Percentiles rank a stretch among this genome's conserved stretches.
These are phyloP conservation scores for Megacollybia marginata DNA, from an alignment of 768 basidiomycete species.

Conservation along the genomic window DNA sequence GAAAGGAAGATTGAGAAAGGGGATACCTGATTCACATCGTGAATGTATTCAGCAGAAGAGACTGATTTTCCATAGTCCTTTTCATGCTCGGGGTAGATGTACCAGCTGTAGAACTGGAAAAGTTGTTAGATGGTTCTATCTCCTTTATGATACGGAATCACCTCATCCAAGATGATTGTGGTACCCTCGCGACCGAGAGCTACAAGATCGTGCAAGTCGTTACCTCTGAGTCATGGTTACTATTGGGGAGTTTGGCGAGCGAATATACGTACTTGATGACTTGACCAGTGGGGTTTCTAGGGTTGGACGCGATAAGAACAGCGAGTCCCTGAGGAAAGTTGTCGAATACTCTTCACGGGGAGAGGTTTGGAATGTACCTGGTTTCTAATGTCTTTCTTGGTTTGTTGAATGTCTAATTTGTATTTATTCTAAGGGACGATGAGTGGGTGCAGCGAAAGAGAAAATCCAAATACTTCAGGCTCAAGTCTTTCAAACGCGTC, in stretches of 20 bases:
- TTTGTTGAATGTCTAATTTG: conserved; percentile 70
- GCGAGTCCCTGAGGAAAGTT: conserved; percentile 77
- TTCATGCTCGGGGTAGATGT: conserved; percentile 78
- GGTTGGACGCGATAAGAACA: conserved; percentile 86
- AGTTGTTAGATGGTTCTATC: neutral
- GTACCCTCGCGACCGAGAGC: conserved; percentile 66
- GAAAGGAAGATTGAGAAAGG: neutral
- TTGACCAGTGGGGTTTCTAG: conserved; percentile 97
- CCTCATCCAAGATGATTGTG: conserved; percentile 83
- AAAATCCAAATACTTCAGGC: conserved; percentile 19
- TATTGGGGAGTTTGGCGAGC: neutral
- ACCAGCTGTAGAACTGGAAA: conserved; percentile 87
- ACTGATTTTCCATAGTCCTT: conserved; percentile 70
- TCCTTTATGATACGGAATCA: conserved; percentile 14
- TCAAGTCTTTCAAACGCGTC: conserved; percentile 16
- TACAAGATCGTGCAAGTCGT: conserved; percentile 78
- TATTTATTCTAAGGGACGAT: conserved; percentile 50
- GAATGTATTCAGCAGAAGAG: conserved; percentile 76
- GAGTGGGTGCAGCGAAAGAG: neutral
- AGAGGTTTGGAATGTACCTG: neutral
- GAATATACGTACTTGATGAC: conserved; percentile 24
- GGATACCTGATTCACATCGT: conserved; percentile 73
- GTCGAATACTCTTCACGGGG: conserved; percentile 46
- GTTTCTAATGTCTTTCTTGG: conserved; percentile 40
- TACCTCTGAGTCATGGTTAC: conserved; percentile 36